Evolutionary conservation across 202 grass and related monocot species (phyloP), one percentile per base, ranked within the genome.

Genomic region (Carex sylvatica): DNA sequence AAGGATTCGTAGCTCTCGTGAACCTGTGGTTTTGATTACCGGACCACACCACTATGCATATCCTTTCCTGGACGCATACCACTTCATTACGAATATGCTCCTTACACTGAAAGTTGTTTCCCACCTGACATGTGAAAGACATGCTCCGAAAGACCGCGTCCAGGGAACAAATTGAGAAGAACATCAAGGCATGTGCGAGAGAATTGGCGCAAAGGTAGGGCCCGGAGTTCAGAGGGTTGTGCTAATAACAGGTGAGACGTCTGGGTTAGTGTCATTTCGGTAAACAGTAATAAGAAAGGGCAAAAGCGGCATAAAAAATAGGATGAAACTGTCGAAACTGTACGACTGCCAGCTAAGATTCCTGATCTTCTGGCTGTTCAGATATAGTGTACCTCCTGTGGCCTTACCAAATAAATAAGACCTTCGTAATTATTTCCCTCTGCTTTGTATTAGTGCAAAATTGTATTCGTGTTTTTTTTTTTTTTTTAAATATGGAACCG

Each of bases 1-100:
- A 86, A 91, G 89, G 85, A 67, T 87, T 79, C 73, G 24, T 24
- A 36, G 60, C 65, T 59, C 81, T 83, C 89, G 92, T 91, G 85
- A 91, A 68, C 87, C 85, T 76, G 60, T 76, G 80, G 80, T 71
- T 20, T 85, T 70, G 81, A 20, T 67, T 14, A 6, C 79, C 84
- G 66, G 64, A 59, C 88, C 88, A 22, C 16, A 18, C 7, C 40
- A 65, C 10, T 23, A 42, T 67, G 63, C 84, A 54, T 31, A 26
- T 63, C 53, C 23, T 46, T 55, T 0, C 47, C 5, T 52, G 6
- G 16, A 65, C 86, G 22, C 36, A 53, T 9, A 5, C 81, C 30
- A 80, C 74, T 18, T 28, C 78, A 80, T 66, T 58, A 15, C 3
- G 35, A 80, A 22, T 64, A 35, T 1, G 3, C 0, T 10, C 3